phyloP scores from a whole-genome alignment of 495 filamentous ascomycete species.

The Podospora pseudopauciseta region DNA sequence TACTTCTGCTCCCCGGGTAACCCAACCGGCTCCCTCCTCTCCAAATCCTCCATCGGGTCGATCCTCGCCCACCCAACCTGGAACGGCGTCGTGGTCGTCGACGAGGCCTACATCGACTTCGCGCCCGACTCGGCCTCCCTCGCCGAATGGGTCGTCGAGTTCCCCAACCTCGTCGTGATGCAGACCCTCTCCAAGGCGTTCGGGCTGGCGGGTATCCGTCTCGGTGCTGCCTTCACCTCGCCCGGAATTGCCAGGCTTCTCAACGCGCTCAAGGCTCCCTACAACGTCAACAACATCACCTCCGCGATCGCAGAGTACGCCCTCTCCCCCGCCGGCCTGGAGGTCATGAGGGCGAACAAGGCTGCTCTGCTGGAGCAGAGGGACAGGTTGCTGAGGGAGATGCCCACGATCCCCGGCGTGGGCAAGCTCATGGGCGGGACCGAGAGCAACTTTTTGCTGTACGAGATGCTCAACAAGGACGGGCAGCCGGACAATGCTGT shows the following conservation, averaged over 20 bases:
- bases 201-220: slow-evolving; percentile 85
- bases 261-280: slow-evolving; percentile 91
- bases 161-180: slow-evolving; percentile 97
- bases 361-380: slow-evolving; percentile 70
- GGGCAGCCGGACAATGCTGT: slow-evolving; percentile 73
- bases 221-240: slow-evolving; percentile 63
- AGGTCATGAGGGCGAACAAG: slow-evolving; percentile 65
- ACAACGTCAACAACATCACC: slow-evolving; percentile 86
- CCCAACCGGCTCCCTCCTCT: slow-evolving; percentile 75
- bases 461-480: slow-evolving; percentile 71
- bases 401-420: slow-evolving; percentile 73
- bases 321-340: slow-evolving; percentile 59
- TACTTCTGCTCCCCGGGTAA: slow-evolving; percentile 96
- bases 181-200: slow-evolving; percentile 96
- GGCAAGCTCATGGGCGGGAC: slow-evolving; percentile 77
- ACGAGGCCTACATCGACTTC: slow-evolving; percentile 98
- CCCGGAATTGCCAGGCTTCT: slow-evolving; percentile 62
- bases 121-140: slow-evolving; percentile 72
- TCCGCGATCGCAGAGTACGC: slow-evolving; percentile 75
- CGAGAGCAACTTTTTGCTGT: slow-evolving; percentile 84
- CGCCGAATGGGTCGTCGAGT: slow-evolving; percentile 89
- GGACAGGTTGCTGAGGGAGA: slow-evolving; percentile 64
- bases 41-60: slow-evolving; percentile 67
- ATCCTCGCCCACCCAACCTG: slow-evolving; percentile 84
- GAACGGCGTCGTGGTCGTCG: slow-evolving; percentile 91